Base-by-base conservation (phyloP, 495 filamentous ascomycete species). In the Neurospora sp. region DNA sequence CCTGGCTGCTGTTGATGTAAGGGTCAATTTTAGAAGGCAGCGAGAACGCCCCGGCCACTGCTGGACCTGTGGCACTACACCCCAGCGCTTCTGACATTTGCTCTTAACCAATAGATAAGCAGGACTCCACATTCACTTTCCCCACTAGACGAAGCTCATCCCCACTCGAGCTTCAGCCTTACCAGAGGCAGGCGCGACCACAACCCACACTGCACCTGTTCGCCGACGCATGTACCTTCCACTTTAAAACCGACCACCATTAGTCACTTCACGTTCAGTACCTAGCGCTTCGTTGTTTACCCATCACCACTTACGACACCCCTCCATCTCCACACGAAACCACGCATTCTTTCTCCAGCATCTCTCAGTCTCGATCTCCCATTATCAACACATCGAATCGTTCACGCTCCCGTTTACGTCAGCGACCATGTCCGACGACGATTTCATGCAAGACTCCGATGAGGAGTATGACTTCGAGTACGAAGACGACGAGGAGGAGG, bases 401-500 rank as follows among this genome's bases (percentile, higher is more conserved):
- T 65, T 35, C 8, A 65, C 53, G 53, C 7, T 8, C 14, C 12
- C 53, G 53, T 65, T 65, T 37, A 65, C 22, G 27, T 37, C 31
- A 65, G 22, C 27, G 14, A 61, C 72, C 59, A 98, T 98, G 96
- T 97, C 94, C 59, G 96, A 99, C 87, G 96, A 98, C 87, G 85
- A 86, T 85, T 99, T 99, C 81, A 99, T 99, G 96, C 94, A 98
- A 81, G 96, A 97, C 80, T 98, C 95, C 1, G 96, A 93, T 69
- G 90, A 96, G 85, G 90, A 96, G 90, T 98, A 97, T 81, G 96
- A 98, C 82, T 98, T 98, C 79, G 96, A 99, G 74, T 98, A 98
- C 82, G 92, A 90, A 47, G 89, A 95, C 78, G 93, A 94, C 75
- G 94, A 96, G 74, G 96, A 94, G 20, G 93, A 97, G 61, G 91